phyloP scores from a whole-genome alignment of 2,329 filamentous ascomycete species.

The Aspergillus sp. region DNA sequence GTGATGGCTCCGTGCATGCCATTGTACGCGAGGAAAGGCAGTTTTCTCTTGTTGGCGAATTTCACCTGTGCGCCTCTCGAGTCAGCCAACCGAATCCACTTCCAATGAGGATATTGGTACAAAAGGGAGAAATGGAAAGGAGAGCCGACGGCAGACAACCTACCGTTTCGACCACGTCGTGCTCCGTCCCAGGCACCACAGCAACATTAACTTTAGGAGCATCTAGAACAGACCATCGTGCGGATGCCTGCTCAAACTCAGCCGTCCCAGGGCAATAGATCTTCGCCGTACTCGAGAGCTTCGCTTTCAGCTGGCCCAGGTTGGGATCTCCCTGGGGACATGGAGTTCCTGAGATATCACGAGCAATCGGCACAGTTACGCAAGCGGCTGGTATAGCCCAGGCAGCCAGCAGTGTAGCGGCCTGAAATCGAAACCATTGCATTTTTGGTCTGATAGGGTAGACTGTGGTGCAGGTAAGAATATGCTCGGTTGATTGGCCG shows the following conservation, averaged over 20 bases:
- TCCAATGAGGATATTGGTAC: background rate
- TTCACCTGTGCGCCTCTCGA: constrained; percentile 34
- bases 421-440: no score
- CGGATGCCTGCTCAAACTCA: constrained; percentile 39
- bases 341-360: background rate
- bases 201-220: constrained; percentile 46
- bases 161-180: constrained; percentile 51
- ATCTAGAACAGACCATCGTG: constrained; percentile 47
- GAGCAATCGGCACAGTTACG: background rate
- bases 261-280: constrained; percentile 43
- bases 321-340: constrained; percentile 9
- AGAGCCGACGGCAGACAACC: background rate
- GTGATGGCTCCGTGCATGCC: constrained; percentile 53
- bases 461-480: no score
- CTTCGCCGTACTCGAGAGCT: constrained; percentile 39
- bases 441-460: no score
- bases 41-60: constrained; percentile 46
- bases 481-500: no score
- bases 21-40: constrained; percentile 55
- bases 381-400: constrained; percentile 16
- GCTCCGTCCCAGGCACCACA: constrained; percentile 47
- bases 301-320: constrained; percentile 16
- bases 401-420: no score
- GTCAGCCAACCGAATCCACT: no score
- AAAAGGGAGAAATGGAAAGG: background rate